These are phyloP conservation scores for Xylaria grammica DNA, from an alignment of 495 filamentous ascomycete genomes.

Conservation along the genomic window DNA sequence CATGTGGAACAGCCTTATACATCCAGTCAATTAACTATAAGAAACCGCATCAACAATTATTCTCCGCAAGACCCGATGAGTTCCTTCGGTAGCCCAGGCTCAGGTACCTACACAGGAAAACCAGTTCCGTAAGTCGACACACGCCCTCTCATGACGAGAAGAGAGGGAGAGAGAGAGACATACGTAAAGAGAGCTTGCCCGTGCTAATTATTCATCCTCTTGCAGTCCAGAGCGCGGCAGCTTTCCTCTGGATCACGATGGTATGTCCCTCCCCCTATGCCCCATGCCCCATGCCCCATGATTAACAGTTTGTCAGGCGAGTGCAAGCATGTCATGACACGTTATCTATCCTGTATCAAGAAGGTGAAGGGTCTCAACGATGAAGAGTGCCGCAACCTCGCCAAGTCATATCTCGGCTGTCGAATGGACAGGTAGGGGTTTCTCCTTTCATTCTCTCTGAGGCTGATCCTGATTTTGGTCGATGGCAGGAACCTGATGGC, in stretches of 20 bases:
- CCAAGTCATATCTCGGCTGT: conserved; percentile 86
- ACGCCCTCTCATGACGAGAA: conserved; percentile 1
- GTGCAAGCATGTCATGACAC: conserved; percentile 85
- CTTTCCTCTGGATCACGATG: conserved; percentile 95
- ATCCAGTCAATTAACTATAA: neutral
- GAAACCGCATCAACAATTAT: neutral
- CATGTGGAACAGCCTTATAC: too few species aligned
- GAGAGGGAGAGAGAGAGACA: too few species aligned
- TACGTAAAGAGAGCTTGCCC: neutral
- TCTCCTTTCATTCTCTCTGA: conserved; percentile 7
- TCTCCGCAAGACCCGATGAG: conserved; percentile 47
- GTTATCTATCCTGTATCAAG: conserved; percentile 85
- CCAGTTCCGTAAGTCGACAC: conserved; percentile 71
- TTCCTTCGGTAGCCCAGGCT: conserved; percentile 79
- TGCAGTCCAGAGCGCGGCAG: conserved; percentile 84
- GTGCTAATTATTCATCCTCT: conserved; percentile 14
- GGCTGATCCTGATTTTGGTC: neutral
- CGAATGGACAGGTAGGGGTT: conserved; percentile 87
- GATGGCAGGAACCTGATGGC: conserved; percentile 86
- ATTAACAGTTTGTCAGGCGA: conserved; percentile 63
- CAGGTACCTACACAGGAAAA: conserved; percentile 68
- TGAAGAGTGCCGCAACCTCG: conserved; percentile 78
- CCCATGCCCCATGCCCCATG: neutral
- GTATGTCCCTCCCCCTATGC: conserved; percentile 48
- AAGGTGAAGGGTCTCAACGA: conserved; percentile 81